Evolutionary conservation across 2,329 filamentous ascomycete species (phyloP).

Genomic region (Nigrospora oryzae): DNA sequence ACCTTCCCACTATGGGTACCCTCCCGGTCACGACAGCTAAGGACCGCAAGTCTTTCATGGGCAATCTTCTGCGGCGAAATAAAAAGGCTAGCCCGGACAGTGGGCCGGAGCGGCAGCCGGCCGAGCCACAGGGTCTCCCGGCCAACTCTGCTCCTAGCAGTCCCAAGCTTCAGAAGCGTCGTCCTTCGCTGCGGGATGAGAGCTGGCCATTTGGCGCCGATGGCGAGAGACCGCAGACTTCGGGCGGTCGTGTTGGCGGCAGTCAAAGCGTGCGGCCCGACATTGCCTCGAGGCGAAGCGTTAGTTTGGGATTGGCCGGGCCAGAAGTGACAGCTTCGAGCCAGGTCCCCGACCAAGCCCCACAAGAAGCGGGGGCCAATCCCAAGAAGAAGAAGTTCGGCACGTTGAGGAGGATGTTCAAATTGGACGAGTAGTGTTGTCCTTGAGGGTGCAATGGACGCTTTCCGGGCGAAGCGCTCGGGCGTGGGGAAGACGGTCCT

Average conservation of each 20-base stretch:
- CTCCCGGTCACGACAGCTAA: slow-evolving; percentile 16
- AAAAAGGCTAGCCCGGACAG: slow-evolving; percentile 40
- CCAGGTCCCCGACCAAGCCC: slow-evolving; percentile 5
- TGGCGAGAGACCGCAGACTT: slow-evolving; percentile 15
- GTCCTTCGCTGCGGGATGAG: slow-evolving; percentile 25
- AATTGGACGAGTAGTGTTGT: slow-evolving; percentile 32
- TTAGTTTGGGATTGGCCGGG: slow-evolving; percentile 14
- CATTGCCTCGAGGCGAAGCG: slow-evolving; percentile 12
- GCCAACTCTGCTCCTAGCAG: slow-evolving; percentile 20
- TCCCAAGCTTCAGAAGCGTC: slow-evolving; percentile 38
- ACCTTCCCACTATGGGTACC: slow-evolving; percentile 11
- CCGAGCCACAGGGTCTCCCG: slow-evolving; percentile 40
- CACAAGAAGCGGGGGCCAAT: slow-evolving; percentile 9
- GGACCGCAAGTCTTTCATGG: slow-evolving; percentile 42
- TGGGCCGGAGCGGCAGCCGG: slow-evolving; percentile 49
- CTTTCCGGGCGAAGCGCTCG: too few relatives aligned
- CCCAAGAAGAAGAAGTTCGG: slow-evolving; percentile 60
- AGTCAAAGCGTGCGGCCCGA: slow-evolving; percentile 5
- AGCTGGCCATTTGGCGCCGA: slow-evolving; percentile 40
- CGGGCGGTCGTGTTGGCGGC: slow-evolving; percentile 18
- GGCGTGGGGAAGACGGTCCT: too few relatives aligned
- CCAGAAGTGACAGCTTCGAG: slow-evolving; percentile 3
- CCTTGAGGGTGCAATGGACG: too few relatives aligned
- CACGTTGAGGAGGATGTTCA: slow-evolving; percentile 56
- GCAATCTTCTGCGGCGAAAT: slow-evolving; percentile 55